Base-by-base conservation (phyloP, 768 basidiomycete genomes). In the Podaxis sp. region DNA sequence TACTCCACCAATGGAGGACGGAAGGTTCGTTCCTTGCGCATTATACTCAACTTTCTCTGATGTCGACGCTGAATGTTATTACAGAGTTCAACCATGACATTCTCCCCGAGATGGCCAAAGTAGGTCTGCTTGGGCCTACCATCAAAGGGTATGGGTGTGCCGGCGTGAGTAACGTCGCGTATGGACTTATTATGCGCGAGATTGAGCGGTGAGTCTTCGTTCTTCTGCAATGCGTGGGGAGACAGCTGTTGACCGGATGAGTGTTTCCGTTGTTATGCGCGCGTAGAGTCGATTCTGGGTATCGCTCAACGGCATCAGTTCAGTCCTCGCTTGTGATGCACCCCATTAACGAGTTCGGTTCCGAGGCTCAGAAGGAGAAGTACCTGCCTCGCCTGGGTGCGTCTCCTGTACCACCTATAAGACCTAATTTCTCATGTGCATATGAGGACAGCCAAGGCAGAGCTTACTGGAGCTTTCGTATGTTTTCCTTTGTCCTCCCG, bases 241-340 rank as follows among this genome's bases (percentile, higher is more conserved):
- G 48, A 36, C 52, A 2, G 15, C 53, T 53, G 12, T 36, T 46
- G 44, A 33, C n/a, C 61, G 28, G 59, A 66, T 36, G 19, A 33
- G 33, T 9, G 33, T 33, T 33, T 33, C 49, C 22, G 33, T 53
- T 17, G 24, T 5, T n/a, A 9, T 57, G 15, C 38, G 57, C 40
- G 19, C 57, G 0, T 68, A 95, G 96, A 65, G 88, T 99, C 42
- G 96, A 99, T 72, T 98, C 96, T 2, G 96, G 96, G 0, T 99
- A 97, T 71, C 91, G 96, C 26, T 96, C 93, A 4, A 96, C 89
- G 3, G 88, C 95, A 65, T 97, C 95, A 17, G 96, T 99, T 2
- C 96, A 99, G 74, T 94, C 92, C 0, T 96, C 94, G 19, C 85
- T 99, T 28, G 94, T 96, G 12, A 99, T 99, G 96, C 93, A 96